Conservation (phyloP, 345 rosid species). For the Lepidium africanum region DNA sequence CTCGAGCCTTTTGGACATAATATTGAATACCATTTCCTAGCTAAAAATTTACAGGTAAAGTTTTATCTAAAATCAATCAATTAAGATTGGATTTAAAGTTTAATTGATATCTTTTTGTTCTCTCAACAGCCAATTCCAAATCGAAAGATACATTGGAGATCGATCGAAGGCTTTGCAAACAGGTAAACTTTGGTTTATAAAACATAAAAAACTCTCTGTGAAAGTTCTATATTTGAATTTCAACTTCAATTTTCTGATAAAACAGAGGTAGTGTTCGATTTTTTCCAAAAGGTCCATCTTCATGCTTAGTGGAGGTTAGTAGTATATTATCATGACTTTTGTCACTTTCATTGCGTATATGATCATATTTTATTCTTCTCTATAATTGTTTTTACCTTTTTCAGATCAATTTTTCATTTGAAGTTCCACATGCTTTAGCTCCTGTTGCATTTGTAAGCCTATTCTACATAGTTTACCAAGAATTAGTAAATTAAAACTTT, state of each 20-base stretch:
- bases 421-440: constrained; percentile 64
- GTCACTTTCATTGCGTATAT: background rate
- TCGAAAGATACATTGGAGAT: constrained; percentile 88
- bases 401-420: constrained; percentile 89
- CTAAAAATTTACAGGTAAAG: constrained; percentile 18
- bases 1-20: constrained; percentile 21
- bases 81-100: background rate
- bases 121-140: constrained; percentile 67
- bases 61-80: background rate
- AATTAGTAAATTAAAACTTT: background rate
- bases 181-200: constrained; percentile 30
- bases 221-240: background rate
- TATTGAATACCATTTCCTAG: constrained; percentile 26
- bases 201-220: background rate
- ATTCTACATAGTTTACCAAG: background rate
- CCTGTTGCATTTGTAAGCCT: constrained; percentile 80
- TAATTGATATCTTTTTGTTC: background rate
- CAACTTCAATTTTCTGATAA: background rate
- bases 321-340: background rate
- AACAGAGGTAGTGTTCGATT: constrained; percentile 85
- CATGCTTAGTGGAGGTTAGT: constrained; percentile 71
- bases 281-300: constrained; percentile 70
- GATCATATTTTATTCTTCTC: background rate
- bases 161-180: constrained; percentile 81
- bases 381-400: background rate